Base-by-base conservation (phyloP, 441 rosid genomes). In the Croton laevigatus region DNA sequence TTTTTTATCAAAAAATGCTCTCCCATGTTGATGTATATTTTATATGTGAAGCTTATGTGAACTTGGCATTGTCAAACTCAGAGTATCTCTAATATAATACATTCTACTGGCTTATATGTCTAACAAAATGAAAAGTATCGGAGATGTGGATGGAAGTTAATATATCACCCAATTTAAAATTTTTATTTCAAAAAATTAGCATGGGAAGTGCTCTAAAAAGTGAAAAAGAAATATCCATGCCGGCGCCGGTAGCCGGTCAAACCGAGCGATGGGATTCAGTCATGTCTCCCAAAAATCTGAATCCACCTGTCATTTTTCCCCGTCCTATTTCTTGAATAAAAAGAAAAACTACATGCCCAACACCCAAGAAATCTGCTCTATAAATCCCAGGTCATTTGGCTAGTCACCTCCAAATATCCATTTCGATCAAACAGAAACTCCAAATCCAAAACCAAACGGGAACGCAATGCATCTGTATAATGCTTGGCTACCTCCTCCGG, bases 401-500 rank as follows among this genome's bases (percentile, higher is more conserved):
- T 38, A 7, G 51, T 54, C 51, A 55, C 3, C 42, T 22, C 4
- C 58, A 48, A 58, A n/a, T 1, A 60, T 59, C 12, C 65, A 58
- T 14, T 46, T 57, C 73, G 19, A 58, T 19, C 71, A 17, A 64
- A 34, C 74, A 54, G 53, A 49, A 11, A 14, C 14, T 12, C 5
- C 8, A 13, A 49, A 49, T 49, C 8, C 19, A 49, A 14, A 49
- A 49, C 19, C 20, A 45, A 27, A 45, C 69, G 49, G 62, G 59
- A 51, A 52, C 65, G 62, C 62, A 74, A 95, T 93, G 99, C 99
- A 95, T 85, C 91, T 91, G 75, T 93, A 89, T 84, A 93, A 95
- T 82, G 96, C 87, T 42, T 93, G 96, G 99, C 77, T 95, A 71
- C 99, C 99, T 20, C 97, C 97, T 34, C 95, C 95, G 45, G 92